Evolutionary conservation across 768 basidiomycete species (phyloP).

Genomic region (Tremella fuciformis): DNA sequence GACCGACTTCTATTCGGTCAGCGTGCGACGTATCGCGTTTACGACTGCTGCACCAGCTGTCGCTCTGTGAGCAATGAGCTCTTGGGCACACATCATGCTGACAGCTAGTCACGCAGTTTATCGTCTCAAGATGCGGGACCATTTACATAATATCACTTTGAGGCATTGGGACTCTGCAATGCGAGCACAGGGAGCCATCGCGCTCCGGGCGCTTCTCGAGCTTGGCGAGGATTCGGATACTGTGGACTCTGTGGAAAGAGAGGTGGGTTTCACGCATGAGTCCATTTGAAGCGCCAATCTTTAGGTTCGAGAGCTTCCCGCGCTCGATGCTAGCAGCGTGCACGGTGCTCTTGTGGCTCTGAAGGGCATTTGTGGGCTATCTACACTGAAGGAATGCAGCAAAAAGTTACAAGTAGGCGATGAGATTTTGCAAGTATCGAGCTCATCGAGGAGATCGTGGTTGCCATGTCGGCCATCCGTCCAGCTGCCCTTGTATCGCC

Average conservation of each 20-base stretch:
- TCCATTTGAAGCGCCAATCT: background rate
- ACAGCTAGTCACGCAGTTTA: slow-evolving; percentile 73
- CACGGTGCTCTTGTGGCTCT: slow-evolving; percentile 80
- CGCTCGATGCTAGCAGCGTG: slow-evolving; percentile 67
- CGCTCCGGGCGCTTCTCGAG: slow-evolving; percentile 67
- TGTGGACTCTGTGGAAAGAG: slow-evolving; percentile 28
- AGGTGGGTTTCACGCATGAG: slow-evolving; percentile 29
- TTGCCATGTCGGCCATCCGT: slow-evolving; percentile 60
- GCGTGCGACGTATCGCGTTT: slow-evolving; percentile 78
- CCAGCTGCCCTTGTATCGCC: slow-evolving; percentile 62
- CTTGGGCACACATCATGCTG: too few relatives aligned
- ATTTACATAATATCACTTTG: slow-evolving; percentile 69
- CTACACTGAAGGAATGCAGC: too few relatives aligned
- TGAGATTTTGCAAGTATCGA: background rate
- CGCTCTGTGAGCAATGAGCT: slow-evolving; percentile 63
- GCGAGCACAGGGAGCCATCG: slow-evolving; percentile 72
- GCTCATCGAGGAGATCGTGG: slow-evolving; percentile 62
- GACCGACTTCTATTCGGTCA: slow-evolving; percentile 93
- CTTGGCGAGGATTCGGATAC: slow-evolving; percentile 54
- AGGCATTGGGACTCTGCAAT: slow-evolving; percentile 86
- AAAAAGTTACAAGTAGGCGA: too few relatives aligned
- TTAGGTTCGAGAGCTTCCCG: slow-evolving; percentile 55
- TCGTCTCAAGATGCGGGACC: slow-evolving; percentile 64
- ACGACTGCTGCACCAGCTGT: slow-evolving; percentile 80
- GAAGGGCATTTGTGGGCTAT: slow-evolving; percentile 62